Evolutionary conservation across 2,329 filamentous ascomycete species (phyloP), one percentile per base, ranked within the genome.

Genomic region (Nannizzia gypsea): DNA sequence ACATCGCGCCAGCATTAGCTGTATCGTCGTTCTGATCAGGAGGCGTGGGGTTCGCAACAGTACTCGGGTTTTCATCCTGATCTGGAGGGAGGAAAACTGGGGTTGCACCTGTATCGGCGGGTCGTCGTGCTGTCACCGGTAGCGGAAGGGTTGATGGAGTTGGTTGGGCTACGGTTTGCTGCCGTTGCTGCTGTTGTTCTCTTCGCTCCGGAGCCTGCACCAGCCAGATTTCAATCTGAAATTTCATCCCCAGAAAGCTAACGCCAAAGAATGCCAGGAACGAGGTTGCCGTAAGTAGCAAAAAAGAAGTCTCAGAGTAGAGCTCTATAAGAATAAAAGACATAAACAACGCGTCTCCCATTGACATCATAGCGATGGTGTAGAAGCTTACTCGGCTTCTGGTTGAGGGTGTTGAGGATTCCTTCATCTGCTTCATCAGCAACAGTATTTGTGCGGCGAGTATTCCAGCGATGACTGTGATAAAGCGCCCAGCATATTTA

Each of bases 141-240:
- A 77, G 11, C 62, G 64, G 46, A 65, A 62, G 52, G 65, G 63
- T 28, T 58, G 48, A n/a, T 20, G 42, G 20, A 64, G 57, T 58
- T 63, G 66, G 59, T 44, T 57, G 66, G 2, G 64, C 65, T 1
- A 34, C 26, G 6, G 31, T 17, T 34, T 54, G 50, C 8, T 54
- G 50, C 3, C 17, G 34, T 13, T 42, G 31, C 57, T 70, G 71
- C 54, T 69, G 69, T 59, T 66, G 65, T 46, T 74, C 72, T 50
- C 71, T 69, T 61, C 73, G 67, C 63, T 76, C 73, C 13, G 73
- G 73, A 11, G 71, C 80, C 67, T 86, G 83, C 1, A 84, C 80
- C 20, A 78, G 77, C 83, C 83, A 86, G n/a, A 86, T 83, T 58
- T 85, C 83, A 74, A 84, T 81, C 66, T 86, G 74, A 64, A 86